Conservation (phyloP, 1,139 yeast species). For the Yamadazyma taylorii region DNA sequence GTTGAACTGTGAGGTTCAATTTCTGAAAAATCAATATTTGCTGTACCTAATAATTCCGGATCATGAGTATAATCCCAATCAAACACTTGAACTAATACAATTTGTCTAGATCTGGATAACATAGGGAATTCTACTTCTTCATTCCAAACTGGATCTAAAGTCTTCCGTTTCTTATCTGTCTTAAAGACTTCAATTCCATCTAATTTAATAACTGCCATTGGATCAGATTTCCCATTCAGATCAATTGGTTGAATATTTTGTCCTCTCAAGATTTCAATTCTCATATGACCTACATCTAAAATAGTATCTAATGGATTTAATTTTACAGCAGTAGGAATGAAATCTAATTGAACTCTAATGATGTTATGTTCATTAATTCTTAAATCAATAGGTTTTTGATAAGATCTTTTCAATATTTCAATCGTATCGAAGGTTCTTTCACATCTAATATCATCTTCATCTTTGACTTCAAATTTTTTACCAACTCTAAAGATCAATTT, state of each 20-base stretch:
- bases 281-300: conserved; percentile 63
- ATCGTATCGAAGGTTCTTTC: conserved; percentile 52
- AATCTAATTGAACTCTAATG: conserved; percentile 54
- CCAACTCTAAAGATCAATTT: conserved; percentile 55
- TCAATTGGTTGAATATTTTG: conserved; percentile 57
- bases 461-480: conserved; percentile 47
- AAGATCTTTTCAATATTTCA: conserved; percentile 52
- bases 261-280: conserved; percentile 57
- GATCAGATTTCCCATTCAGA: conserved; percentile 75
- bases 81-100: conserved; percentile 49
- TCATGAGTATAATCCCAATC: conserved; percentile 82
- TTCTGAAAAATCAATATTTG: conserved; percentile 47
- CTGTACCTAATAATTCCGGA: conserved; percentile 58
- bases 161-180: conserved; percentile 63
- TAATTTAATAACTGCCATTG: conserved; percentile 51
- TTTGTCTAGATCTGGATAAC: conserved; percentile 59
- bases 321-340: conserved; percentile 55
- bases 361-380: conserved; percentile 43
- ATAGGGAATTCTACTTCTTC: conserved; percentile 59
- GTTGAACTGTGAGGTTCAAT: conserved; percentile 47
- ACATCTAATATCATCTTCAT: conserved; percentile 47
- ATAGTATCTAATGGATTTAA: conserved; percentile 61
- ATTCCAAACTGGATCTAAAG: conserved; percentile 70
- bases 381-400: conserved; percentile 45
- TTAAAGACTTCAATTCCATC: conserved; percentile 57